Evolutionary conservation across 768 basidiomycete genomes (phyloP).

Genomic region (Megacollybia marginata): DNA sequence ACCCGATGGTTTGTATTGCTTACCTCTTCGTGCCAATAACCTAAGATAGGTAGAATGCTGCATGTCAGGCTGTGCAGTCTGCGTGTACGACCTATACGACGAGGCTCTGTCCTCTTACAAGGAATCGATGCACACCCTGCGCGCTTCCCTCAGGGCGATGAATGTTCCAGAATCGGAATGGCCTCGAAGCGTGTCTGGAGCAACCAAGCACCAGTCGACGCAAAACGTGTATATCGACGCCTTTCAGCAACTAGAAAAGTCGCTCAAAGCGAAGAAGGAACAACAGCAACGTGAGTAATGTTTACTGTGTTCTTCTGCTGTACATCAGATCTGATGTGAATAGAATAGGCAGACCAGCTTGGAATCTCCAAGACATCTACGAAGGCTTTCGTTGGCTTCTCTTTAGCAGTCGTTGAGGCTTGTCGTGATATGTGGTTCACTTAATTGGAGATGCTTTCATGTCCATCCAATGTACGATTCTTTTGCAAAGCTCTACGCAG

Average conservation of each 20-base stretch:
- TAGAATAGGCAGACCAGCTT: not conserved
- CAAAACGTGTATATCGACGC: conserved; percentile 39
- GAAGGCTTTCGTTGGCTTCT: conserved; percentile 35
- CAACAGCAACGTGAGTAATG: not conserved
- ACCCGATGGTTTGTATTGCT: conserved; percentile 46
- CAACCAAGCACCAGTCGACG: conserved; percentile 15
- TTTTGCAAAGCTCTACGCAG: conserved; percentile 64
- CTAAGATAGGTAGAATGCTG: conserved; percentile 61
- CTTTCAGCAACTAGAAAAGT: conserved; percentile 66
- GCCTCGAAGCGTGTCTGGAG: conserved; percentile 35
- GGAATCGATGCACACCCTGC: conserved; percentile 41
- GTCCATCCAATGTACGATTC: conserved; percentile 58
- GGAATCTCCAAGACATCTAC: conserved; percentile 19
- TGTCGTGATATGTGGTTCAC: too few relatives aligned
- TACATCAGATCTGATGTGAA: not conserved
- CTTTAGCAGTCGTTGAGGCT: conserved; percentile 24
- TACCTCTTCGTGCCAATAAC: not conserved
- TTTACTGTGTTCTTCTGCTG: not conserved
- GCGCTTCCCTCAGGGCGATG: conserved; percentile 37
- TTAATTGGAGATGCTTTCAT: too few relatives aligned
- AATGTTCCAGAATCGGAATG: conserved; percentile 54
- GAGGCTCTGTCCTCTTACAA: conserved; percentile 62
- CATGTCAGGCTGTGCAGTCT: conserved; percentile 92
- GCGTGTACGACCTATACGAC: conserved; percentile 84
- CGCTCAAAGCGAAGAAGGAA: conserved; percentile 40